A percentile compares a stretch with the other conserved stretches of the same genome.
These are phyloP conservation scores for Heterobasidion parviporum DNA, from an alignment of 1,284 basidiomycete genomes.

Conservation along the genomic window DNA sequence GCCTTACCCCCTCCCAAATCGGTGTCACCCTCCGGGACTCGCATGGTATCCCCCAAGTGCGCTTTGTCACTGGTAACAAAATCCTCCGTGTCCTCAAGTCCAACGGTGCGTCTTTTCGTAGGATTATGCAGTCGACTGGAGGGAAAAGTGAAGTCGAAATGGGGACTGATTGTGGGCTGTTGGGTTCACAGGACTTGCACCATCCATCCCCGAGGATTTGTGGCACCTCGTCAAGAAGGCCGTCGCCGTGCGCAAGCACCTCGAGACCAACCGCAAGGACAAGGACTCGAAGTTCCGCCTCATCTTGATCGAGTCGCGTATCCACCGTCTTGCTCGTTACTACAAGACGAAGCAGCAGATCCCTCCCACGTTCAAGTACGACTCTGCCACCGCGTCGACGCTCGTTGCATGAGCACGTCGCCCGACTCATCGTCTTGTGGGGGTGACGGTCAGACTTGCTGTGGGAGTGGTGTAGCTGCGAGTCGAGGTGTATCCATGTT, in stretches of 20 bases:
- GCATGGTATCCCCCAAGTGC: constrained; percentile 95
- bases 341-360: constrained; percentile 99
- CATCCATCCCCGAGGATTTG: constrained; percentile 97
- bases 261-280: constrained; percentile 98
- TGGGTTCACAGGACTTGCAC: constrained; percentile 72
- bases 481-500: neutral
- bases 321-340: constrained; percentile 93
- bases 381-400: constrained; percentile 86
- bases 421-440: neutral
- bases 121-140: neutral
- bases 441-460: neutral
- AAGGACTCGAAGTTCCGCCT: constrained; percentile 98
- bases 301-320: constrained; percentile 97
- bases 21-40: constrained; percentile 98
- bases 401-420: constrained; percentile 55
- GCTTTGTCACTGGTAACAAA: constrained; percentile 99
- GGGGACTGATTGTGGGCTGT: neutral
- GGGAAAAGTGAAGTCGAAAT: constrained; percentile 1
- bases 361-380: constrained; percentile 96
- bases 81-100: constrained; percentile 98
- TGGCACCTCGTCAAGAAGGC: constrained; percentile 99
- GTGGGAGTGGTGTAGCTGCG: neutral
- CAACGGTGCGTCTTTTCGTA: constrained; percentile 55
- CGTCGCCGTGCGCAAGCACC: constrained; percentile 97
- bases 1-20: constrained; percentile 96